phyloP scores from a whole-genome alignment of 306 rosid species.

The Luffa acutangula region DNA sequence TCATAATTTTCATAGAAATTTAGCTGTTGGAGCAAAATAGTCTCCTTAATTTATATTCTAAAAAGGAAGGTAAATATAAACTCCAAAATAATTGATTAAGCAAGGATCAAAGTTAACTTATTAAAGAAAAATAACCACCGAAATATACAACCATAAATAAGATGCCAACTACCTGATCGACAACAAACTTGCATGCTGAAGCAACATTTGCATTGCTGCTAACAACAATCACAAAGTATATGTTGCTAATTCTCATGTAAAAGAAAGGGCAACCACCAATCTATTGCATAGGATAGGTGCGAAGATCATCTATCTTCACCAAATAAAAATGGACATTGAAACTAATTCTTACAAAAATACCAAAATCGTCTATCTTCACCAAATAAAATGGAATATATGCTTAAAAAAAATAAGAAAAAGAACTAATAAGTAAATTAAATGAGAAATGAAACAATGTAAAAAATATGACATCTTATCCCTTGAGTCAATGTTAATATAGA shows the following conservation, averaged over 20 bases:
- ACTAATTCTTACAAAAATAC: too few species aligned
- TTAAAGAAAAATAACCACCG: background rate
- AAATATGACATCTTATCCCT: too few species aligned
- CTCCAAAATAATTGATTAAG: background rate
- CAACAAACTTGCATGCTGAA: slow-evolving; percentile 97
- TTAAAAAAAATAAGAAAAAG: too few species aligned
- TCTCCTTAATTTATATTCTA: background rate
- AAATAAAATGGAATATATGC: too few species aligned
- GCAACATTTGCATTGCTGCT: slow-evolving; percentile 98
- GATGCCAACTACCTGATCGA: slow-evolving; percentile 50
- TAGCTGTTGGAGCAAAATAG: background rate
- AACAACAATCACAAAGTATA: slow-evolving; percentile 91
- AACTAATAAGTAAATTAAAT: too few species aligned
- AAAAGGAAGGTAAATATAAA: background rate
- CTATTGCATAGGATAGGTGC: slow-evolving; percentile 94
- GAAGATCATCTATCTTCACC: slow-evolving; percentile 21
- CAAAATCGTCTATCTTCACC: too few species aligned
- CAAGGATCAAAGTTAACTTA: background rate
- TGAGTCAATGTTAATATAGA: too few species aligned
- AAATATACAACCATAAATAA: background rate
- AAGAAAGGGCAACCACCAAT: slow-evolving; percentile 94
- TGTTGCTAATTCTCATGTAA: slow-evolving; percentile 96
- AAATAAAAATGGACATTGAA: too few species aligned
- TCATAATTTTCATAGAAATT: background rate
- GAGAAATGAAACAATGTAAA: too few species aligned